A percentile compares a stretch with the other conserved stretches of the same genome.
phyloP scores from a whole-genome alignment of 148 eudicot species.

The Vaccinium myrtillus region DNA sequence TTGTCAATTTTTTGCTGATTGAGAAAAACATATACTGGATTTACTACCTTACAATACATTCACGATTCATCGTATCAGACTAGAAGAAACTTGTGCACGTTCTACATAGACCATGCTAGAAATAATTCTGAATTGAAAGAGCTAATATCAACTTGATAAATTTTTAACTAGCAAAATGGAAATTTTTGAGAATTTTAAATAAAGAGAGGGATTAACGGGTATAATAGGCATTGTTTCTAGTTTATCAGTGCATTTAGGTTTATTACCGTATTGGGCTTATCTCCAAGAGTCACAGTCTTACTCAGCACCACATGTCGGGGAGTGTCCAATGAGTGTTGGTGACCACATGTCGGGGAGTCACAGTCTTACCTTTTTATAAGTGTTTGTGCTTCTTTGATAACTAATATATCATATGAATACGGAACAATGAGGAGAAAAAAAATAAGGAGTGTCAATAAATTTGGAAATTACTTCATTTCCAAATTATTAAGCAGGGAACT shows the following conservation, averaged over 20 bases:
- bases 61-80: not conserved
- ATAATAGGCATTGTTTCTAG: not conserved
- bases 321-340: too few relatives aligned
- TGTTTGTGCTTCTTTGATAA: not conserved
- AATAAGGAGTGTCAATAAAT: not conserved
- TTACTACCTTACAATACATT: not conserved
- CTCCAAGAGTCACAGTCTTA: too few relatives aligned
- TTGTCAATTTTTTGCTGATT: not conserved
- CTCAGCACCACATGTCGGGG: too few relatives aligned
- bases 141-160: not conserved
- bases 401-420: not conserved
- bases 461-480: not conserved
- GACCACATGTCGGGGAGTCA: too few relatives aligned
- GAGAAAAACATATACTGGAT: not conserved
- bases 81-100: not conserved
- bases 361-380: not conserved
- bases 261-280: too few relatives aligned
- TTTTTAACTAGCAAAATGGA: not conserved
- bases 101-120: not conserved
- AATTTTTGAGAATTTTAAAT: not conserved
- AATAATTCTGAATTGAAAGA: not conserved
- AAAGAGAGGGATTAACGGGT: not conserved
- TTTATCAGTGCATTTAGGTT: not conserved
- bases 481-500: not conserved
- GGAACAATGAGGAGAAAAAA: not conserved